Percentiles rank a stretch among this genome's conserved stretches.
Conservation (phyloP, 352 stramenopile genomes). For the Chrysophaeum taylorii region DNA sequence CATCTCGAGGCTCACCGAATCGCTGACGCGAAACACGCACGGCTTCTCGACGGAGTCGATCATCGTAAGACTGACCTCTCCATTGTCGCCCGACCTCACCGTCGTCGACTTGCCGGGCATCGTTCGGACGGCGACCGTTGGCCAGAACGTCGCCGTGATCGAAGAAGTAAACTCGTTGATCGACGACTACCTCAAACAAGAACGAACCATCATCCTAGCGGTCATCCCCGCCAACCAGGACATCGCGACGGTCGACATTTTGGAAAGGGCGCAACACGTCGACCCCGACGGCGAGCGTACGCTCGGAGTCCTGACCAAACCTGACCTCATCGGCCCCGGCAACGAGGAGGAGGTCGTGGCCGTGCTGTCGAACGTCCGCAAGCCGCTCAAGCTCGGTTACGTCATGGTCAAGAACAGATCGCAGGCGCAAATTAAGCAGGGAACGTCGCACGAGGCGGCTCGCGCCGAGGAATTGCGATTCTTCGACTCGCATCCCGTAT, state of each 20-base stretch:
- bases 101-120: slow-evolving; percentile 63
- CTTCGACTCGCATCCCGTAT: slow-evolving; percentile 5
- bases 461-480: slow-evolving; percentile 40
- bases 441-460: slow-evolving; percentile 34
- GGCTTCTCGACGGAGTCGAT: slow-evolving; percentile 58
- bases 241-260: slow-evolving; percentile 63
- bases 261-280: slow-evolving; percentile 51
- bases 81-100: slow-evolving; percentile 56
- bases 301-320: slow-evolving; percentile 68
- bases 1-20: slow-evolving; percentile 8
- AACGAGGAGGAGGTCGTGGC: slow-evolving; percentile 53
- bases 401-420: slow-evolving; percentile 63
- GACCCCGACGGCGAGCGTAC: slow-evolving; percentile 57
- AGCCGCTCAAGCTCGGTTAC: slow-evolving; percentile 56
- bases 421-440: slow-evolving; percentile 46
- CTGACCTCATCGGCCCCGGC: slow-evolving; percentile 61
- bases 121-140: slow-evolving; percentile 50
- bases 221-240: slow-evolving; percentile 65
- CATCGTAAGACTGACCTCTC: slow-evolving; percentile 28
- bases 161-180: slow-evolving; percentile 51
- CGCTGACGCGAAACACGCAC: neutral
- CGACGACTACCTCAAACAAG: slow-evolving; percentile 54
- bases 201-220: slow-evolving; percentile 62
- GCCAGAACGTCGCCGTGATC: slow-evolving; percentile 52
- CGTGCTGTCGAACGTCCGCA: slow-evolving; percentile 57